Evolutionary conservation across 129 eudicot species (phyloP), one percentile per base, ranked within the genome.

Genomic region (Scalesia atractyloides): DNA sequence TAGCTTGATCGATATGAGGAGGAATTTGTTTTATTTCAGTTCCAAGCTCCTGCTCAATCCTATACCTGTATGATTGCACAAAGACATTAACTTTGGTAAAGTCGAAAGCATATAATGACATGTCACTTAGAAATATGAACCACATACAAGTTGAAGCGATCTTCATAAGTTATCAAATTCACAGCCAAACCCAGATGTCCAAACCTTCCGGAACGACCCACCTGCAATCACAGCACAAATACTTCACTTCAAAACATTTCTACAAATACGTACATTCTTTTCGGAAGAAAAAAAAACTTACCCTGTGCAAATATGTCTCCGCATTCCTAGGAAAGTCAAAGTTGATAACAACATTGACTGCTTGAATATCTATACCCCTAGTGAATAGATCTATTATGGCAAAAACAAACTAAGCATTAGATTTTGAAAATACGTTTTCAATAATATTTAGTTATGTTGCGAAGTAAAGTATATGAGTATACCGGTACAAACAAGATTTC

Each of bases 401-500:
- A 75, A 39, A 24, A 53, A 19, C 36, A 68, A 77, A 67, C 2
- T 73, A 49, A 30, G 59, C 47, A 66, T 72, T 66, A 57, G 53
- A 26, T 30, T 34, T 48, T 5, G 8, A 24, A n/a, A 66, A 65
- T 75, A 41, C 20, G 36, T 22, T 30, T 19, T 19, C 61, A 65
- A 22, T 39, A 65, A n/a, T 12, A 52, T 39, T 53, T 14, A 53
- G 26, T 51, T 64, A 34, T 34, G 46, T 9, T 37, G 64, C 36
- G 6, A 76, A 68, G 68, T 53, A 19, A 16, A 58, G 39, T 7
- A 53, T 10, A 53, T 10, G 61, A 44, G 52, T 71, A 50, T 89
- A 89, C 96, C 92, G 10, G 96, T 84, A 75, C 96, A 89, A 61
- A 89, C 96, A 84, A 89, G 92, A 68, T 89, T 89, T 72, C 96